These are phyloP conservation scores for Tuber borchii DNA, from an alignment of 495 filamentous ascomycete genomes.

Conservation along the genomic window DNA sequence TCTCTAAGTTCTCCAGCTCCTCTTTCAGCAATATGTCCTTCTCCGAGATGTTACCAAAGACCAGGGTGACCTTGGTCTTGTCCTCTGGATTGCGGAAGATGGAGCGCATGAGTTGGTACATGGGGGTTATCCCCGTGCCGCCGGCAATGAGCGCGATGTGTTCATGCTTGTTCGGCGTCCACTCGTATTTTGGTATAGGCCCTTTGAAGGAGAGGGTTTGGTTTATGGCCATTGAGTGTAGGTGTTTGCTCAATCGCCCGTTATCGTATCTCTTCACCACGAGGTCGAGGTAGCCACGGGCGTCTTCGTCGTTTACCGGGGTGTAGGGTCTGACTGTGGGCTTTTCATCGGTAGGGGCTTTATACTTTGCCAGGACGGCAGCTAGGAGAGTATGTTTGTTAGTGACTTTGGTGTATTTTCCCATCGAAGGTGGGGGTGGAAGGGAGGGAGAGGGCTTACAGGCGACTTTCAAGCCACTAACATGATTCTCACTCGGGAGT, in stretches of 20 bases:
- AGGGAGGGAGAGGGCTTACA: constrained; percentile 47
- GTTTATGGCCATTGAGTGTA: constrained; percentile 74
- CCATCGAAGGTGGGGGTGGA: constrained; percentile 47
- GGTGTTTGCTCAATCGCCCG: constrained; percentile 82
- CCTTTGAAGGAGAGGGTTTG: constrained; percentile 86
- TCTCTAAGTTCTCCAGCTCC: constrained; percentile 76
- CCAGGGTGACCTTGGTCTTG: constrained; percentile 89
- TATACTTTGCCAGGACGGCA: constrained; percentile 71
- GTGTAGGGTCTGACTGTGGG: constrained; percentile 86
- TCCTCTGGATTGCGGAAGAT: constrained; percentile 96
- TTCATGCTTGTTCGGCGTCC: constrained; percentile 86
- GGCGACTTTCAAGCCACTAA: constrained; percentile 71
- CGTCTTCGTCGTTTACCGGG: constrained; percentile 75
- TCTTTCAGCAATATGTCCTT: constrained; percentile 82
- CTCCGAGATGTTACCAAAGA: constrained; percentile 81
- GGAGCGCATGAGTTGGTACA: constrained; percentile 74
- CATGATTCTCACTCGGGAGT: constrained; percentile 73
- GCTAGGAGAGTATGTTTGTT: not conserved
- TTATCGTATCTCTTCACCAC: constrained; percentile 81
- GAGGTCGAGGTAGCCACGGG: constrained; percentile 74
- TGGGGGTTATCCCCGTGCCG: constrained; percentile 89
- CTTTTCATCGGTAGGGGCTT: constrained; percentile 70
- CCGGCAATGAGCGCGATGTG: constrained; percentile 90
- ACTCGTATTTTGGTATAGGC: constrained; percentile 88
- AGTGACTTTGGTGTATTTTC: not conserved